Base-by-base conservation (phyloP, 192 early-diverging fungal genomes). In the Podila epicladia region DNA sequence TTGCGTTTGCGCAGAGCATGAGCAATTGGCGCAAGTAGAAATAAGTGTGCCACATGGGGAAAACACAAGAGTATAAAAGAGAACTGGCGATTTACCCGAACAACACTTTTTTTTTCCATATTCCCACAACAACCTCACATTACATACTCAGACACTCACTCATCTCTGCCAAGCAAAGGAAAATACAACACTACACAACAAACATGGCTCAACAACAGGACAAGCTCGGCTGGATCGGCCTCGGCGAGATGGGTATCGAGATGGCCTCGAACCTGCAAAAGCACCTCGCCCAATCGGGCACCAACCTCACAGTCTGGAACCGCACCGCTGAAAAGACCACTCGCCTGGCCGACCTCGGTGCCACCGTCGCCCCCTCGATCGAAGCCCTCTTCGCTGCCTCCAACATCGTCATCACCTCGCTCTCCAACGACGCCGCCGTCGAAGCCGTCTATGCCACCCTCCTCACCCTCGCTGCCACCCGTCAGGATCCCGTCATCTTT, bases 241-340 rank as follows among this genome's bases (percentile, higher is more conserved):
- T 93, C 1, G 92, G 92, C 12, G 87, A 73, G 50, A 88, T 92
- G 85, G 91, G 92, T 28, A 51, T 69, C 57, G 86, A 82, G 12
- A 93, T 93, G 85, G 89, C 91, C n/a, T 71, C 70, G 28, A 91
- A 91, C 67, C 75, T 93, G 28, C 88, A 91, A 62, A 69, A 65
- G 38, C 76, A 86, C 74, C 82, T 89, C 31, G 32, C 71, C 45
- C 20, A 26, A 2, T 45, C 67, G 11, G 68, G 61, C 12, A 63
- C 82, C 12, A 51, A 80, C 26, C 67, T 91, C 5, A 78, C 88
- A 0, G 91, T 92, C 22, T 91, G 89, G 73, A 94, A 94, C 82
- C 92, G 93, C 41, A 87, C 89, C 5, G 31, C 29, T 2, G 57
- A 75, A 37, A 90, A 89, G 69, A 82, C 87, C 45, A 71, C 74